Evolutionary conservation across 495 filamentous ascomycete genomes (phyloP), one percentile per base, ranked within the genome.

Genomic region (Penicillium soppii): DNA sequence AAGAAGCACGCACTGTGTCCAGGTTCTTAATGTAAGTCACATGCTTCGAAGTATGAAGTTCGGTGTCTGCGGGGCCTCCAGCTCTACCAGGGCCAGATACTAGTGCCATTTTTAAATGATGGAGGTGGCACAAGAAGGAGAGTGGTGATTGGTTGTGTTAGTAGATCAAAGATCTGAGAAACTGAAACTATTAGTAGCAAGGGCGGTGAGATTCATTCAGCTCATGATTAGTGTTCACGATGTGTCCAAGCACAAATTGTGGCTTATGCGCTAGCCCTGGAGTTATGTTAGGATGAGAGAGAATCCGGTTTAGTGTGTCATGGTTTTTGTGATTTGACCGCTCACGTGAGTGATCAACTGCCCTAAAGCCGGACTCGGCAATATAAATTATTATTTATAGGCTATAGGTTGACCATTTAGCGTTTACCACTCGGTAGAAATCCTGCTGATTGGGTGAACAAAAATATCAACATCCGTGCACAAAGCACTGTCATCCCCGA

Each of bases 1-100:
- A 47, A 60, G 59, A 42, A 60, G 52, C 47, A 77, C 80, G 69
- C 71, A 90, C 88, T 43, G 84, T 91, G 67, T 98, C 91, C 53
- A 98, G 78, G 57, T 86, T 90, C 70, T 96, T 87, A 53, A 98
- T 95, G 65, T 97, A 98, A 58, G 85, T 77, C 58, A 97, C 89
- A 70, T 98, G 94, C 52, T 89, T 87, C 30, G 86, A 79, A 37
- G 84, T 75, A 77, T 83, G 60, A 26, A 91, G 73, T 56, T 83
- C 75, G 27, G 65, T 62, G 32, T 64, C 64, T 77, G 82, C 47
- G 78, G 74, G 45, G 69, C 59, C 70, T 39, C 70, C 72, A 38
- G 76, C 83, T 53, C 79, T 73, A 32, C 83, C 83, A 17, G 84
- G 82, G 21, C 82, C 84, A 30, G 82, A 79, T 37, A 80, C 81